Base-by-base conservation (phyloP, 495 filamentous ascomycete species). In the Articulospora tetracladia region DNA sequence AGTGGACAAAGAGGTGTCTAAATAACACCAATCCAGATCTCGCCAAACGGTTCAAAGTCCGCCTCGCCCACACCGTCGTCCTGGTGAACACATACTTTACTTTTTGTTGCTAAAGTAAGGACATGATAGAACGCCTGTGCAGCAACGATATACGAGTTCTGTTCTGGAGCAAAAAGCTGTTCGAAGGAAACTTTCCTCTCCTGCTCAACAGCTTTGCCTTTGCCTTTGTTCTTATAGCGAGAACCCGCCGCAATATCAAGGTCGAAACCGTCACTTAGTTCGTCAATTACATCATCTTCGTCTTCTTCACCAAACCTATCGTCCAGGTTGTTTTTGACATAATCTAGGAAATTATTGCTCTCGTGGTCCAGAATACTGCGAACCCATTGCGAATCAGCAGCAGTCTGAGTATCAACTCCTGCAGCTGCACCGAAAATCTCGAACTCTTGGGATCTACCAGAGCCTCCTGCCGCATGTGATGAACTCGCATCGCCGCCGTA, bases 51-150 rank as follows among this genome's bases (percentile, higher is more conserved):
- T 22, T 62, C 60, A 19, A 69, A 17, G 6, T 55, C 54, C 3
- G 46, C 58, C 19, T 58, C 55, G 47, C 67, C 68, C 12, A 55
- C 22, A 0, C 59, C 62, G 24, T 65, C 64, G 7, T 70, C 65
- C 67, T 86, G 83, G 53, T 71, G 58, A 19, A 84, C 76, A 24
- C 64, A 60, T 13, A 85, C 61, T 47, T 84, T 57, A 0, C 75
- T 76, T 70, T 80, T 86, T 8, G 85, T 88, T 12, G 83, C 86
- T 30, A 91, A 77, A 23, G 78, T 76, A n/a, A 91, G 79, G 23
- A 83, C 77, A 74, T 90, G 86, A 73, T 87, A 77, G 49, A 91
- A 72, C 0, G 74, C 87, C 62, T 89, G 86, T 8, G 86, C 85
- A 51, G 86, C 87, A 6, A 90, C 83, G 24, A 82, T 53, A 12